Conservation (phyloP, 495 filamentous ascomycete species). For the Peziza echinospora region DNA sequence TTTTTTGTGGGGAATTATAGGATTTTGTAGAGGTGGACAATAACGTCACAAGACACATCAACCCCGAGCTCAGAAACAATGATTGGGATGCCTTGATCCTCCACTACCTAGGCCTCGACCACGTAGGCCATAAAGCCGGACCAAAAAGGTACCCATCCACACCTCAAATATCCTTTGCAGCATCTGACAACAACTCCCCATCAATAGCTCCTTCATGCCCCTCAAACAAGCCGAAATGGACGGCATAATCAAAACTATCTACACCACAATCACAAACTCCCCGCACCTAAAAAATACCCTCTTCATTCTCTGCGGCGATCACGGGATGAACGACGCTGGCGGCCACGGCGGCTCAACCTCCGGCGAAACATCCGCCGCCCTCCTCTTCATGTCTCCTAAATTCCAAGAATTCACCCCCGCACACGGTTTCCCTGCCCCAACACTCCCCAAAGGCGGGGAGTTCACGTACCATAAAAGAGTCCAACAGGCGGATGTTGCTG, state of each 20-base stretch:
- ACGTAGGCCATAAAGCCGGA: constrained; percentile 91
- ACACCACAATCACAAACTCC: constrained; percentile 45
- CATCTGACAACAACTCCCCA: not conserved
- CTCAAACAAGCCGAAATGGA: constrained; percentile 95
- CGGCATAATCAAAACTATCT: constrained; percentile 50
- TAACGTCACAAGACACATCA: constrained; percentile 84
- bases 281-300: constrained; percentile 54
- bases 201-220: constrained; percentile 68
- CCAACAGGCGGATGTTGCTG: constrained; percentile 82
- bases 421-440: constrained; percentile 16
- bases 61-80: constrained; percentile 43
- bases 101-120: constrained; percentile 90
- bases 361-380: constrained; percentile 79
- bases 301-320: constrained; percentile 75
- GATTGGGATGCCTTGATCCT: constrained; percentile 91
- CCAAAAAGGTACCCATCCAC: constrained; percentile 58
- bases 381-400: constrained; percentile 81
- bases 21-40: constrained; percentile 96
- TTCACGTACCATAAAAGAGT: constrained; percentile 50
- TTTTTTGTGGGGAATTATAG: constrained; percentile 31
- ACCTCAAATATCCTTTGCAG: not conserved
- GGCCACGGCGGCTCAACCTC: constrained; percentile 87
- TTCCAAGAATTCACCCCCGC: constrained; percentile 31
- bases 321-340: constrained; percentile 97
- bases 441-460: not conserved